These are phyloP conservation scores for Cafeteria roenbergensis DNA, from an alignment of 108 stramenopile genomes.

Conservation along the genomic window DNA sequence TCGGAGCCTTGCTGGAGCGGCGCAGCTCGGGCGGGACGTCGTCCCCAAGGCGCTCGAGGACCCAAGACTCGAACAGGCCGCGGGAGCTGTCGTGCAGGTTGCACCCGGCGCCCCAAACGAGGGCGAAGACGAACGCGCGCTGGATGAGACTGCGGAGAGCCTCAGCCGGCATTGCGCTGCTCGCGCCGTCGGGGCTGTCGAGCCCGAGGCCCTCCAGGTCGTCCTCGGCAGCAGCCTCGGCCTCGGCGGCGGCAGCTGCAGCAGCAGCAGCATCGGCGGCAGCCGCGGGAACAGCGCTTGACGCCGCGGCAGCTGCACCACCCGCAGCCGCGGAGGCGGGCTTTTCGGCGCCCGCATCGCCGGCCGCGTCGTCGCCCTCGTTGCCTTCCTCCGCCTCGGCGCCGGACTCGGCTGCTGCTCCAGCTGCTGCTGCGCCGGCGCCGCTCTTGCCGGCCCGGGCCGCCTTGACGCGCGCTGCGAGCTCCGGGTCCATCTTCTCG, in stretches of 20 bases:
- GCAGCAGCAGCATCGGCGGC: too few species aligned
- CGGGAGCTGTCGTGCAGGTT: slow-evolving; percentile 32
- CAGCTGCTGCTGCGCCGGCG: too few species aligned
- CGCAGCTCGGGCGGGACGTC: too few species aligned
- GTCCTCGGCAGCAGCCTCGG: background rate
- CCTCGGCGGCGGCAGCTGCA: background rate
- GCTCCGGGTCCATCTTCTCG: background rate
- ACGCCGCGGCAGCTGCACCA: too few species aligned
- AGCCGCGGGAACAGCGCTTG: too few species aligned
- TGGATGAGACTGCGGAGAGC: slow-evolving; percentile 22
- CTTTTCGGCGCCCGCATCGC: too few species aligned
- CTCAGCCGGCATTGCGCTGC: too few species aligned
- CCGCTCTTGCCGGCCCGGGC: background rate
- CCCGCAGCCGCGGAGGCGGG: too few species aligned
- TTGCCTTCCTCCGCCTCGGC: background rate
- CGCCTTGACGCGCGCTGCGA: too few species aligned
- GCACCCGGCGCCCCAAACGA: slow-evolving; percentile 36
- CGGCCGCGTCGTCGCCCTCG: background rate
- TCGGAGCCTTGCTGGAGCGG: too few species aligned
- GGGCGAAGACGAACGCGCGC: slow-evolving; percentile 31
- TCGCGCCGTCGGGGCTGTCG: too few species aligned
- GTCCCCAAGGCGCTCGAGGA: slow-evolving; percentile 5
- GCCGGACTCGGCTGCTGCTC: background rate
- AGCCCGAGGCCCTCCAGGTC: background rate
- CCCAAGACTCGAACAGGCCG: slow-evolving; percentile 23